phyloP scores from a whole-genome alignment of 495 filamentous ascomycete genomes.

The Penicillium coffeae region DNA sequence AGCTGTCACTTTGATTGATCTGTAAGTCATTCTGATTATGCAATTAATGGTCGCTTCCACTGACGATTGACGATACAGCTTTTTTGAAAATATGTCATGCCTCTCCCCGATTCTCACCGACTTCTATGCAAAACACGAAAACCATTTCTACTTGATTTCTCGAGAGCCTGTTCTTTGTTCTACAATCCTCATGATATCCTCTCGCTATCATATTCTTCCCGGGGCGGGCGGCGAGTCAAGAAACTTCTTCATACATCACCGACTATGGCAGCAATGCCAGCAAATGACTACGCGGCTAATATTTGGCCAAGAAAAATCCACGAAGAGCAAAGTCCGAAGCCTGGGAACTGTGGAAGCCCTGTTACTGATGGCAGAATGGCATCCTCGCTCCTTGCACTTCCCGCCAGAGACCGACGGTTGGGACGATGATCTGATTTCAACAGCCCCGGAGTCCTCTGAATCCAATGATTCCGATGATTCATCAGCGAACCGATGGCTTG shows the following conservation, averaged over 20 bases:
- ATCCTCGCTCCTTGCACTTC: conserved; percentile 52
- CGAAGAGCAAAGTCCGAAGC: conserved; percentile 40
- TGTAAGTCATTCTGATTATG: conserved; percentile 41
- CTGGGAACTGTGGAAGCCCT: conserved; percentile 52
- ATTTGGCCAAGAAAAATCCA: conserved; percentile 49
- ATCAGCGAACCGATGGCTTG: conserved; percentile 37
- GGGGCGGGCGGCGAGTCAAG: conserved; percentile 48
- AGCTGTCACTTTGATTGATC: conserved; percentile 45
- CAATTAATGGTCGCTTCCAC: not conserved
- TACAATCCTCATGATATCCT: conserved; percentile 53
- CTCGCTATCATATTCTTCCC: conserved; percentile 50
- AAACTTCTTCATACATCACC: conserved; percentile 53
- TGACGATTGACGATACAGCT: conserved; percentile 39
- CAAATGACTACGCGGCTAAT: conserved; percentile 48
- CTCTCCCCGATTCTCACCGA: conserved; percentile 51
- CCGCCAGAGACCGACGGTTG: conserved; percentile 49
- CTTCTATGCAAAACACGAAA: conserved; percentile 45
- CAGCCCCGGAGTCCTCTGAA: conserved; percentile 16
- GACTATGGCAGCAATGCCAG: conserved; percentile 53
- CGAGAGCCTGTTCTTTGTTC: conserved; percentile 48
- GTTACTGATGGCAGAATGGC: conserved; percentile 54
- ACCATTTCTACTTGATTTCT: conserved; percentile 42
- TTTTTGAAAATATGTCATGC: conserved; percentile 51
- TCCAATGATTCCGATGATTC: conserved; percentile 10
- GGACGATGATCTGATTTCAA: conserved; percentile 40